These are phyloP conservation scores for Choiromyces venosus DNA, from an alignment of 495 filamentous ascomycete genomes.

Conservation along the genomic window DNA sequence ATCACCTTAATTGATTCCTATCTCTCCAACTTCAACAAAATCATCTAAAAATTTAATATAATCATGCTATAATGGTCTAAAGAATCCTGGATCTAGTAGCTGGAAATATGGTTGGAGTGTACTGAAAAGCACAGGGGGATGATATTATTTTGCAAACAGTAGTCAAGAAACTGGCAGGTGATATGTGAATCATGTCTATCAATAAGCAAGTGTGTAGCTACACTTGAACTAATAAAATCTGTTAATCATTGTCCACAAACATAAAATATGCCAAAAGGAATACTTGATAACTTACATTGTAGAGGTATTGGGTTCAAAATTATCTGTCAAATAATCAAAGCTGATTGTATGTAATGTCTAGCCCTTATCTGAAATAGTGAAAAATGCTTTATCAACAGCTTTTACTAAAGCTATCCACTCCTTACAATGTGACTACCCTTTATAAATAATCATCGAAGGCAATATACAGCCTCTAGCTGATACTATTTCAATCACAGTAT, in stretches of 20 bases:
- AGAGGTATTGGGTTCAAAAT: slow-evolving; percentile 8
- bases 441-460: slow-evolving; percentile 19
- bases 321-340: slow-evolving; percentile 8
- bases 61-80: slow-evolving; percentile 1
- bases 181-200: slow-evolving; percentile 25
- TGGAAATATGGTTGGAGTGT: slow-evolving; percentile 20
- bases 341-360: slow-evolving; percentile 12
- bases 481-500: slow-evolving; percentile 9
- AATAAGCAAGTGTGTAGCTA: slow-evolving; percentile 7
- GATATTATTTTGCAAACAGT: slow-evolving; percentile 17
- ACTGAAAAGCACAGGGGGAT: slow-evolving; percentile 19
- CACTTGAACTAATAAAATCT: neutral
- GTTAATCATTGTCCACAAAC: too few species aligned
- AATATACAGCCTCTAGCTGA: neutral
- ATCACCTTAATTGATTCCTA: slow-evolving; percentile 10
- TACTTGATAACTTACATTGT: neutral
- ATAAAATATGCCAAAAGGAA: neutral
- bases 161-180: slow-evolving; percentile 22
- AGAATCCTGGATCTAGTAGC: slow-evolving; percentile 15
- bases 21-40: slow-evolving; percentile 10
- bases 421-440: slow-evolving; percentile 12
- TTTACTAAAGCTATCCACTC: slow-evolving; percentile 6
- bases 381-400: neutral
- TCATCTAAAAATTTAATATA: slow-evolving; percentile 19
- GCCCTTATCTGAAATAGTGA: slow-evolving; percentile 9